Evolutionary conservation across 208 protist genomes (phyloP), one percentile per base, ranked within the genome.

Genomic region (Acanthamoeba royreba): DNA sequence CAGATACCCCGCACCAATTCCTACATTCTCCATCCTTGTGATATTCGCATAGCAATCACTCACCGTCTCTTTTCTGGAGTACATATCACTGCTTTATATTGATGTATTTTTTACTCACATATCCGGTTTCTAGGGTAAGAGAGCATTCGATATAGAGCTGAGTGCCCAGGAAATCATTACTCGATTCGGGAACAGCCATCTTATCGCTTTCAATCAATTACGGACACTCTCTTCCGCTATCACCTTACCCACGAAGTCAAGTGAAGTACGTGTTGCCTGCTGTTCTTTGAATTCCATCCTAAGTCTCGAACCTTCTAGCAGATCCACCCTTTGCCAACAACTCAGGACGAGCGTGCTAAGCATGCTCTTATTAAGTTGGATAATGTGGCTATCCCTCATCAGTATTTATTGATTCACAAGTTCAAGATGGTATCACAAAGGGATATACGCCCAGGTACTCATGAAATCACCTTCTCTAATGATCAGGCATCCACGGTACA

Each of bases 1-100:
- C 53, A 69, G 11, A 33, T 89, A 1, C 81, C 81, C 0, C 81
- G 81, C 53, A 89, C 81, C 46, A 89, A 89, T n/a, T 89, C 81
- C 25, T 89, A 89, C 46, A 40, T 89, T 63, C 81, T 89, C 81
- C 81, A 89, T 19, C 81, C 81, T 4, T 89, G 81, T 53, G 81
- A 89, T 47, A 63, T 89, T 4, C 46, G 81, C 2, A 47, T 61
- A 13, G 53, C 81, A 0, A 40, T 89, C 28, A 66, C 49, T 5
- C 81, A 89, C 81, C 81, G 33, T 1, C 17, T 89, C 0, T 25
- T 47, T 22, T 40, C 28, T 0, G 28, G 40, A 40, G 81, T 89
- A 55, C n/a, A n/a, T n/a, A n/a, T n/a, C n/a, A n/a, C n/a, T n/a
- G n/a, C n/a, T n/a, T n/a, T n/a, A n/a, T n/a, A n/a, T n/a, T n/a